Conservation (phyloP, 2,329 filamentous ascomycete genomes). For the Scedosporium aurantiacum region DNA sequence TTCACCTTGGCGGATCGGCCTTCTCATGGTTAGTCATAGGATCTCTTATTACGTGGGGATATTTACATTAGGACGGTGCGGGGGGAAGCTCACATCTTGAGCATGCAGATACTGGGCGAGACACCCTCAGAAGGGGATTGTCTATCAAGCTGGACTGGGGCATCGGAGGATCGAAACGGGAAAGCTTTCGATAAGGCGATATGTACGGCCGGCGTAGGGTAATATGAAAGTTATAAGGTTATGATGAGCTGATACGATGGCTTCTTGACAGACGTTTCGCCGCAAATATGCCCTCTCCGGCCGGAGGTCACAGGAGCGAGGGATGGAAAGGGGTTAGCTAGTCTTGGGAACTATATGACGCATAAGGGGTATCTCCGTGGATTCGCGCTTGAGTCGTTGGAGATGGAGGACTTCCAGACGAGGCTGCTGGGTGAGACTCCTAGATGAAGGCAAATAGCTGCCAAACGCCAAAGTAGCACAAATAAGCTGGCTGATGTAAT, state of each 20-base stretch:
- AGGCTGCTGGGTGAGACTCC: neutral
- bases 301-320: no score
- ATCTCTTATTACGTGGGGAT: neutral
- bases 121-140: constrained; percentile 58
- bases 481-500: neutral
- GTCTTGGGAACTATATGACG: no score
- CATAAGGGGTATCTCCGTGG: no score
- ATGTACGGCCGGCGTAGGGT: no score
- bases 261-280: no score
- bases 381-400: no score
- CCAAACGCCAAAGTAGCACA: neutral
- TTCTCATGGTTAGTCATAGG: constrained; percentile 15
- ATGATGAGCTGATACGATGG: no score
- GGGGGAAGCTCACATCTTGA: constrained; percentile 50
- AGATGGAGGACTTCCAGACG: no score
- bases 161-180: constrained; percentile 19
- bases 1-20: constrained; percentile 88
- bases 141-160: constrained; percentile 37
- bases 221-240: no score
- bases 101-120: constrained; percentile 69
- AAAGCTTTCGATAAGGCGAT: neutral
- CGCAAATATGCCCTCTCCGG: no score
- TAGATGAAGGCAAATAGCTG: neutral
- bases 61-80: neutral
- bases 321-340: no score